Evolutionary conservation across 2,329 filamentous ascomycete species (phyloP).

Genomic region (Neonectria sp.): DNA sequence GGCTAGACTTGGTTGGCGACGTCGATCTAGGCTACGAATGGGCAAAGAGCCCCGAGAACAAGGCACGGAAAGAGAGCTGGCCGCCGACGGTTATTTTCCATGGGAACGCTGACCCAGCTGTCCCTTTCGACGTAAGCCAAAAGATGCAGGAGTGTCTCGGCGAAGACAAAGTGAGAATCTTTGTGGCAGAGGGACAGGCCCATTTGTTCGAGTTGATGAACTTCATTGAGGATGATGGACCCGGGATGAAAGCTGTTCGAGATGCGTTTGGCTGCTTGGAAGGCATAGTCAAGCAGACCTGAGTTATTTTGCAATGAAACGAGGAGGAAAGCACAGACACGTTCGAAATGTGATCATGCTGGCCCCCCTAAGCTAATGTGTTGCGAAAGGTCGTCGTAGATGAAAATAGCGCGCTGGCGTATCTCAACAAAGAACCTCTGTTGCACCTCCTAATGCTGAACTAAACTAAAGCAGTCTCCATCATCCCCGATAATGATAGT

Average conservation of each 20-base stretch:
- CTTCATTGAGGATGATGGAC: constrained; percentile 50
- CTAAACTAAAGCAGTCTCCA: background rate
- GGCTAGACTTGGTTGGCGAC: constrained; percentile 44
- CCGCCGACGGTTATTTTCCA: constrained; percentile 54
- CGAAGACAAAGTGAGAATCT: constrained; percentile 44
- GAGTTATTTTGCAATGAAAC: background rate
- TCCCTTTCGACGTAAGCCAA: constrained; percentile 48
- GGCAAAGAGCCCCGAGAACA: constrained; percentile 36
- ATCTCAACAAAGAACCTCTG: background rate
- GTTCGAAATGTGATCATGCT: background rate
- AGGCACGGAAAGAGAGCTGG: constrained; percentile 42
- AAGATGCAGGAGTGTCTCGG: constrained; percentile 48
- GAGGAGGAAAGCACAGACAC: background rate
- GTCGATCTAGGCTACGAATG: constrained; percentile 53
- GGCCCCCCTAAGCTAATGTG: background rate
- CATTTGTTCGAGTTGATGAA: constrained; percentile 50
- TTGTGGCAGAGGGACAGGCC: constrained; percentile 44
- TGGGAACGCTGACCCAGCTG: constrained; percentile 49
- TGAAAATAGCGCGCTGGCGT: background rate
- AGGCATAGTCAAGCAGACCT: constrained; percentile 29
- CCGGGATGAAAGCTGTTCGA: constrained; percentile 48
- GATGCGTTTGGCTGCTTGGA: constrained; percentile 45
- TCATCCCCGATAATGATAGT: background rate
- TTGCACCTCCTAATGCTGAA: background rate
- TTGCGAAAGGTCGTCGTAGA: background rate